Conservation (phyloP, 2,329 filamentous ascomycete genomes). For the Aureobasidium uvarum region DNA sequence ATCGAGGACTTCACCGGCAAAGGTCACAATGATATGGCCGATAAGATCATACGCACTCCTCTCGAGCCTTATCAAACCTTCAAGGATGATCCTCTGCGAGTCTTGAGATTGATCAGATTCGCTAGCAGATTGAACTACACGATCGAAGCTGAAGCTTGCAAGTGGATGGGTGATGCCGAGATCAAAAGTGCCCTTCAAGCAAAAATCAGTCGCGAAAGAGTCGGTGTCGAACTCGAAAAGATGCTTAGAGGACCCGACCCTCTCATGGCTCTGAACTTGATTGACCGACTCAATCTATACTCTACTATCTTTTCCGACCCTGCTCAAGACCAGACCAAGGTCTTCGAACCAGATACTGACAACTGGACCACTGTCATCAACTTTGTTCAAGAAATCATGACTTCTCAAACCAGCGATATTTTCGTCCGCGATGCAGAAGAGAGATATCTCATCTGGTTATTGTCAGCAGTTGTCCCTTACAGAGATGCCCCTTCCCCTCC, state of each 20-base stretch:
- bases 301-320: constrained; percentile 72
- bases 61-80: constrained; percentile 89
- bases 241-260: constrained; percentile 76
- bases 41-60: constrained; percentile 75
- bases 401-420: constrained; percentile 35
- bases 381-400: constrained; percentile 55
- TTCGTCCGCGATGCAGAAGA: constrained; percentile 64
- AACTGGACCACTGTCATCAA: constrained; percentile 65
- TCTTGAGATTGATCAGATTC: constrained; percentile 84
- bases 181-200: constrained; percentile 75
- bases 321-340: constrained; percentile 45
- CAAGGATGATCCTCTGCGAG: constrained; percentile 85
- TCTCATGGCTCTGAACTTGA: constrained; percentile 59
- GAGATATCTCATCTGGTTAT: constrained; percentile 70
- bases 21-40: constrained; percentile 72
- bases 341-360: constrained; percentile 56
- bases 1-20: constrained; percentile 81
- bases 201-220: constrained; percentile 90
- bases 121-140: constrained; percentile 77
- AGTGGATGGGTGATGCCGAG: constrained; percentile 72
- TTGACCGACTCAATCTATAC: constrained; percentile 67
- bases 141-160: constrained; percentile 68
- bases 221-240: constrained; percentile 86
- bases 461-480: constrained; percentile 75
- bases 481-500: constrained; percentile 49